phyloP scores from a whole-genome alignment of 345 rosid genomes.

The Salix caprea region DNA sequence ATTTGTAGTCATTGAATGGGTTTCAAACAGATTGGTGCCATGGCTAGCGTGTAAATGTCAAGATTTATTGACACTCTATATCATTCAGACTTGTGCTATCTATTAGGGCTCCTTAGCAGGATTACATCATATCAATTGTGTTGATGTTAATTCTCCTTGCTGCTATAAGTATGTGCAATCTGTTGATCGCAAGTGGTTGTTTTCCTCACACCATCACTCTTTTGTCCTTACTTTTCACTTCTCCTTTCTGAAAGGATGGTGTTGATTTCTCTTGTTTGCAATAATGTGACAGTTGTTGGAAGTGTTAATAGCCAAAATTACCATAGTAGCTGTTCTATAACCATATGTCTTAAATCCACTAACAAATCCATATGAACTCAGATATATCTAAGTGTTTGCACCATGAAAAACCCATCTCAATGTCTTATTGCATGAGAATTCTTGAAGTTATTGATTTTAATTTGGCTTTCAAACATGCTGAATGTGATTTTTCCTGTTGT shows the following conservation, averaged over 20 bases:
- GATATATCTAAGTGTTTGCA: background rate
- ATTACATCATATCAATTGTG: background rate
- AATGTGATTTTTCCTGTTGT: constrained; percentile 14
- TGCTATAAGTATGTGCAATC: background rate
- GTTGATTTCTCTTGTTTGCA: background rate
- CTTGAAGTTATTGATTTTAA: background rate
- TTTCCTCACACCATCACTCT: background rate
- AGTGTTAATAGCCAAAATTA: background rate
- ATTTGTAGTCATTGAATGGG: background rate
- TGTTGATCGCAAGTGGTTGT: background rate
- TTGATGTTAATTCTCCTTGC: background rate
- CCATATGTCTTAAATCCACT: background rate
- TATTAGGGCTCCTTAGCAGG: background rate
- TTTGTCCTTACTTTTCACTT: background rate
- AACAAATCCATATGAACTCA: background rate
- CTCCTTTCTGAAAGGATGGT: background rate
- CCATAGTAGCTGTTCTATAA: background rate
- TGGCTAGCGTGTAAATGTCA: background rate
- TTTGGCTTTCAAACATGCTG: background rate
- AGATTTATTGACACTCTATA: background rate
- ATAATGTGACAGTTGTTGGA: background rate
- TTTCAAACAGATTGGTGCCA: background rate
- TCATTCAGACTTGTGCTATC: background rate
- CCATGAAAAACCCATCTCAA: background rate
- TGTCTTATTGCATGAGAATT: background rate